These are phyloP conservation scores for Lactarius sanguifluus DNA, from an alignment of 768 basidiomycete genomes.

Conservation along the genomic window DNA sequence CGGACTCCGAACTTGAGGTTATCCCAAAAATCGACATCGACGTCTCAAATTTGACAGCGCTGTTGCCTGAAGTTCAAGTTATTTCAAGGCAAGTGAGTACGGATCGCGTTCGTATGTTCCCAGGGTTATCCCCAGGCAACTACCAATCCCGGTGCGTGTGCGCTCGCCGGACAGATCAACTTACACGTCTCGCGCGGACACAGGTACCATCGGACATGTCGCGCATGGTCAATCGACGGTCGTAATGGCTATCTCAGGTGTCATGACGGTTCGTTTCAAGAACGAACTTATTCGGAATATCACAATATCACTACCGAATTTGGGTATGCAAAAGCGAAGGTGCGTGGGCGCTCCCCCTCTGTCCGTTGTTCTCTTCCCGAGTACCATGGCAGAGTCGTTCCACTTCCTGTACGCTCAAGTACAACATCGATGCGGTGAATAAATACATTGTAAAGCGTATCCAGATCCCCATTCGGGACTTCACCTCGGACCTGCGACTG, in stretches of 20 bases:
- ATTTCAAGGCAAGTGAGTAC: no score
- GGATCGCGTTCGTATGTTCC: no score
- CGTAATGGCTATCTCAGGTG: constrained; percentile 97
- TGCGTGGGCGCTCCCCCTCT: constrained; percentile 38
- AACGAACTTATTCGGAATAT: constrained; percentile 96
- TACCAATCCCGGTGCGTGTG: no score
- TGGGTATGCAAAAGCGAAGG: constrained; percentile 85
- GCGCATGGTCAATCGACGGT: constrained; percentile 98
- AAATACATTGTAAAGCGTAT: constrained; percentile 95
- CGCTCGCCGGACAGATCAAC: not conserved
- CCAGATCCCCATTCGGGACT: constrained; percentile 91
- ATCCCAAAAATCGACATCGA: no score
- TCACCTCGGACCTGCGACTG: constrained; percentile 78
- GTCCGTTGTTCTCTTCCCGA: no score
- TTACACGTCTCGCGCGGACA: constrained; percentile 15
- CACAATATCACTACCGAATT: no score
- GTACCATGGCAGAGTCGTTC: no score
- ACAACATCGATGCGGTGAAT: constrained; percentile 83
- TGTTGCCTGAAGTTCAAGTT: no score
- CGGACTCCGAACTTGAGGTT: no score
- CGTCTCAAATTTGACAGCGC: no score
- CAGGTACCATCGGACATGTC: constrained; percentile 98
- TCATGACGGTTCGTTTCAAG: constrained; percentile 92
- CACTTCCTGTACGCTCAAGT: no score
- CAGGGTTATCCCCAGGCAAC: no score